Percentiles rank a stretch among this genome's conserved stretches.
Conservation (phyloP, 2,329 filamentous ascomycete genomes). For the Fusarium piperis region DNA sequence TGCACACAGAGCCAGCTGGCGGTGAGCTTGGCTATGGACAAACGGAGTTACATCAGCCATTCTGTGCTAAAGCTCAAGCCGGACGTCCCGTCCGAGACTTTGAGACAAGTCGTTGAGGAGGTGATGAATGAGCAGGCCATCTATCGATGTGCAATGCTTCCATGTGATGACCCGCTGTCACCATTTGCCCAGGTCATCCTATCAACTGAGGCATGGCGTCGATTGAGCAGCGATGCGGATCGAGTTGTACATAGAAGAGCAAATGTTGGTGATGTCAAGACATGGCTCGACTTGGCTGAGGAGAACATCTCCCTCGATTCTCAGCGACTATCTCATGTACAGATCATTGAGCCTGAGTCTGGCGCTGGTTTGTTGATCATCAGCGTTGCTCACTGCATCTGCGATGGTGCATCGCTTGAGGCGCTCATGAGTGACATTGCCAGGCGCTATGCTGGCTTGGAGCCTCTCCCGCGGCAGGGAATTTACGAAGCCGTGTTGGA, state of each 20-base stretch:
- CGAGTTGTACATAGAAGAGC: background rate
- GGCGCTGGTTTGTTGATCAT: background rate
- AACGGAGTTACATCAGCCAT: slow-evolving; percentile 20
- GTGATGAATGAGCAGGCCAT: slow-evolving; percentile 6
- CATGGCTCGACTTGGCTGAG: background rate
- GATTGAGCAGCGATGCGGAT: accelerated
- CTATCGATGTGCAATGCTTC: slow-evolving; percentile 2
- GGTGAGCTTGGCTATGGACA: slow-evolving; percentile 19
- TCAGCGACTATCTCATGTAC: background rate
- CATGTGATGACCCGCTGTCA: slow-evolving; percentile 4
- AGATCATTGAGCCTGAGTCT: background rate
- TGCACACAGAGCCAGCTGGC: slow-evolving; percentile 20
- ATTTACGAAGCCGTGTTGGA: background rate
- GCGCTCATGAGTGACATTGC: slow-evolving; percentile 6
- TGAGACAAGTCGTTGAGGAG: background rate
- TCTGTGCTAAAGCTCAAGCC: background rate
- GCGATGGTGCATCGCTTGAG: slow-evolving; percentile 17
- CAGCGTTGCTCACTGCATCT: slow-evolving; percentile 19
- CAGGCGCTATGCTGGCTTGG: background rate
- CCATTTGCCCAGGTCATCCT: slow-evolving; percentile 3
- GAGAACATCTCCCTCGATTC: background rate
- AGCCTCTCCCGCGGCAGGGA: background rate
- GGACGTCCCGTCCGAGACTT: accelerated
- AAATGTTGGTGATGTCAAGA: background rate
- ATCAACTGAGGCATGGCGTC: background rate